Percentiles rank a stretch among this genome's conserved stretches.
phyloP scores from a whole-genome alignment of 2,329 filamentous ascomycete species.

The Whalleya microplaca region DNA sequence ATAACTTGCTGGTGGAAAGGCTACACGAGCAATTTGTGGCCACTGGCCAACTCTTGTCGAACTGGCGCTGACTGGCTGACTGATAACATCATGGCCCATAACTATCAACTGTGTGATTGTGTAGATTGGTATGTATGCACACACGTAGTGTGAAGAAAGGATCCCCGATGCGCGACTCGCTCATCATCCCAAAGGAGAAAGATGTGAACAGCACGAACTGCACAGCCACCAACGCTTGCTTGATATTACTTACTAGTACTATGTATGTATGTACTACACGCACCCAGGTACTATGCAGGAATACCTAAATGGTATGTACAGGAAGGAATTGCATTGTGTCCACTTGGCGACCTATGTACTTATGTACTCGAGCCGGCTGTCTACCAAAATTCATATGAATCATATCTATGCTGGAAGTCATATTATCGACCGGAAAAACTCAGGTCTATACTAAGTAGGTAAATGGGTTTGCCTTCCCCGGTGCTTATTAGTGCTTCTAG shows the following conservation, averaged over 20 bases:
- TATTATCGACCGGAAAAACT: too few species aligned
- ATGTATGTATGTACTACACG: too few species aligned
- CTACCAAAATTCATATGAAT: background rate
- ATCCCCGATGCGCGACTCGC: constrained; percentile 14
- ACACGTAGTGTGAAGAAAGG: constrained; percentile 2
- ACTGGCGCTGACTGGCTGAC: too few species aligned
- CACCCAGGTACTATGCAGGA: too few species aligned
- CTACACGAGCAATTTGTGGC: background rate
- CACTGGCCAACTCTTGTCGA: too few species aligned
- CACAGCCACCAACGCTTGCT: constrained; percentile 18
- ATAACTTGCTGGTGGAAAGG: background rate
- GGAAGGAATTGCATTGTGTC: background rate
- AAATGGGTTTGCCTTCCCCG: too few species aligned
- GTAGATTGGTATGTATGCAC: background rate
- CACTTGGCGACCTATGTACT: constrained; percentile 7
- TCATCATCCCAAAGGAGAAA: constrained; percentile 3
- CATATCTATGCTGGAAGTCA: background rate
- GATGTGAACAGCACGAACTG: constrained; percentile 1
- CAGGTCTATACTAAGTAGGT: too few species aligned
- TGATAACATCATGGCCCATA: constrained; percentile 9
- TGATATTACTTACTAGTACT: background rate
- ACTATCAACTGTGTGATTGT: constrained; percentile 1
- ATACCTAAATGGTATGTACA: too few species aligned
- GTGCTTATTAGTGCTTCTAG: too few species aligned
- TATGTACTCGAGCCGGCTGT: too few species aligned